Conservation (phyloP, 2,329 filamentous ascomycete species). For the Amylocarpus encephaloides region DNA sequence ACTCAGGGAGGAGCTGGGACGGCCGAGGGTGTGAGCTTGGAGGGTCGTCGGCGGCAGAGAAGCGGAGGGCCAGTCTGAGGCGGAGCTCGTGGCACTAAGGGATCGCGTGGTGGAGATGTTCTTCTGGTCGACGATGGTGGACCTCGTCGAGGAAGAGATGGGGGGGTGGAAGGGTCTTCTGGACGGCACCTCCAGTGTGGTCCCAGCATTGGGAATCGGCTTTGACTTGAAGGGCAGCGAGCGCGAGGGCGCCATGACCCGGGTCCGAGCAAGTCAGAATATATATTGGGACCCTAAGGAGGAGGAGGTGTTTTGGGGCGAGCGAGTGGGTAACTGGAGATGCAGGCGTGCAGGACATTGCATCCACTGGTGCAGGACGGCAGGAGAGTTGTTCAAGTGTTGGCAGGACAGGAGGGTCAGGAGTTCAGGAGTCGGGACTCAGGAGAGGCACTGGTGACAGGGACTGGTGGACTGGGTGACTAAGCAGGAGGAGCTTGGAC, state of each 20-base stretch:
- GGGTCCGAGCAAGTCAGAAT: neutral
- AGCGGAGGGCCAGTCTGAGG: conserved; percentile 12
- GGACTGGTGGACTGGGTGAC: too few relatives aligned
- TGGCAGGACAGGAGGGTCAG: too few relatives aligned
- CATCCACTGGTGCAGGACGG: neutral
- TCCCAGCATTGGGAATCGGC: neutral
- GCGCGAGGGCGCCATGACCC: conserved; percentile 2
- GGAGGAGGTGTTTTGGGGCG: too few relatives aligned
- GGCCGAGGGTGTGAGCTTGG: conserved; percentile 25
- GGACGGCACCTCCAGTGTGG: neutral
- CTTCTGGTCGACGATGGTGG: neutral
- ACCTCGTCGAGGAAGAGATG: neutral
- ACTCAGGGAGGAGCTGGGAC: conserved; percentile 21
- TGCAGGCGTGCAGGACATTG: neutral
- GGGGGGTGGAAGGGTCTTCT: neutral
- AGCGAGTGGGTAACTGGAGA: neutral
- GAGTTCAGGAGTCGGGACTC: too few relatives aligned
- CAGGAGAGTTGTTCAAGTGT: too few relatives aligned
- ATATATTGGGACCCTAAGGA: too few relatives aligned
- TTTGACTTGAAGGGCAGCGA: conserved; percentile 1
- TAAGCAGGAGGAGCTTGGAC: too few relatives aligned
- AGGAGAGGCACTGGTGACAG: too few relatives aligned
- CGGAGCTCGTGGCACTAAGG: conserved; percentile 12
- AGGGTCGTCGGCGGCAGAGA: conserved; percentile 8
- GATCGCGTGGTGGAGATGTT: neutral